A percentile compares a stretch with the other conserved stretches of the same genome.
phyloP scores from a whole-genome alignment of 192 early-diverging fungal species.

The Coemansia sp. region DNA sequence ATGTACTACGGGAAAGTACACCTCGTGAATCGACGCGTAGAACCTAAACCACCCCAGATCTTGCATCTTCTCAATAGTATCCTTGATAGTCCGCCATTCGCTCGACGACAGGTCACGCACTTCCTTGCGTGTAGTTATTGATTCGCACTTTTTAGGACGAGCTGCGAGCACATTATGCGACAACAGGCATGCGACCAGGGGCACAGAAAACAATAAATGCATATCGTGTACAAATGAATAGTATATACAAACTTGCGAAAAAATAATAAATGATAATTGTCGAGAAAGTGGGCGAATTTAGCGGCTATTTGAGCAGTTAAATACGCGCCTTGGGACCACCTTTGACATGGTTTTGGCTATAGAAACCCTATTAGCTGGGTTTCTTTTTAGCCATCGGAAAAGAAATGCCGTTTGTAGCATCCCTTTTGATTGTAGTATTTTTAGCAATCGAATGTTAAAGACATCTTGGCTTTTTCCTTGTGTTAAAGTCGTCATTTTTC shows the following conservation, averaged over 20 bases:
- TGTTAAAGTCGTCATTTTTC: too few species aligned
- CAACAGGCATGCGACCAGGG: background rate
- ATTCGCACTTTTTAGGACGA: background rate
- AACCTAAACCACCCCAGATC: slow-evolving; percentile 24
- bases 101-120: slow-evolving; percentile 13
- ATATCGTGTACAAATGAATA: background rate
- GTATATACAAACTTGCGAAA: background rate
- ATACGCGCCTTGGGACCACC: too few species aligned
- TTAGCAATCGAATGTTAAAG: too few species aligned
- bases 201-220: background rate
- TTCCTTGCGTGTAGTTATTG: background rate
- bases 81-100: slow-evolving; percentile 28
- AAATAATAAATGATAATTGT: too few species aligned
- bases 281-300: too few species aligned
- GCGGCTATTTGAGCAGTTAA: too few species aligned
- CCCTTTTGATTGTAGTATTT: too few species aligned
- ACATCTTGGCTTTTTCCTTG: too few species aligned
- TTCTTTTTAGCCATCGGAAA: too few species aligned
- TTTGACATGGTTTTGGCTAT: too few species aligned
- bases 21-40: slow-evolving; percentile 25
- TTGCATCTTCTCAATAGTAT: slow-evolving; percentile 21
- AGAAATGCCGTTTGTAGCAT: too few species aligned
- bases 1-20: slow-evolving; percentile 29
- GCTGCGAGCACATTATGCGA: background rate
- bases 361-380: too few species aligned